Conservation (phyloP, 805 yeast genomes). For the Ogataea pilisensis region DNA sequence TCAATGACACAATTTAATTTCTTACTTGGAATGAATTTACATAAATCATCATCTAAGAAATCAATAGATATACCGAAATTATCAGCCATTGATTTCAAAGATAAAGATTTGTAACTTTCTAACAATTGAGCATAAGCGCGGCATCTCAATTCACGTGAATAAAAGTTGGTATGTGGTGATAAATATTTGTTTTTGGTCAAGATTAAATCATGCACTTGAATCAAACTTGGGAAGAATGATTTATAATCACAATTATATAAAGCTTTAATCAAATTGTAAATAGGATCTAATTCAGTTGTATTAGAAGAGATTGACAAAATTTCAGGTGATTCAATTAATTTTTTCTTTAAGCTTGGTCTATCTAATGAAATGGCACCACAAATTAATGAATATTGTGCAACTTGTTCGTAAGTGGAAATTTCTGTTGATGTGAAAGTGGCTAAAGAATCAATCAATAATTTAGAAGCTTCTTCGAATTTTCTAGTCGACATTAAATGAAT, state of each 20-base stretch:
- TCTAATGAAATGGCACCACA: slow-evolving; percentile 83
- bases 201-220: slow-evolving; percentile 72
- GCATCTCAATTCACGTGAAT: slow-evolving; percentile 88
- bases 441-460: slow-evolving; percentile 79
- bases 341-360: slow-evolving; percentile 78
- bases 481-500: slow-evolving; percentile 80
- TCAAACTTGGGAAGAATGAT: slow-evolving; percentile 68
- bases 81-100: slow-evolving; percentile 88
- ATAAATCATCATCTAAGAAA: slow-evolving; percentile 80
- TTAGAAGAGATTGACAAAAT: slow-evolving; percentile 74
- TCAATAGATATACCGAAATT: slow-evolving; percentile 87
- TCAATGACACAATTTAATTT: slow-evolving; percentile 94
- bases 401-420: slow-evolving; percentile 80
- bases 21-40: slow-evolving; percentile 88
- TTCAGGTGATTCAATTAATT: slow-evolving; percentile 92
- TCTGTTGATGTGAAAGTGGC: slow-evolving; percentile 96
- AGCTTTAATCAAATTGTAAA: slow-evolving; percentile 78
- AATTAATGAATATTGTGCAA: slow-evolving; percentile 82
- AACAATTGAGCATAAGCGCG: slow-evolving; percentile 91
- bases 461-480: slow-evolving; percentile 81
- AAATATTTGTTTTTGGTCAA: slow-evolving; percentile 64
- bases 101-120: slow-evolving; percentile 89
- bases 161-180: slow-evolving; percentile 74
- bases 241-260: slow-evolving; percentile 86
- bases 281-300: slow-evolving; percentile 69